Base-by-base conservation (phyloP, 805 yeast genomes). In the Cyberlindnera mycetangii region DNA sequence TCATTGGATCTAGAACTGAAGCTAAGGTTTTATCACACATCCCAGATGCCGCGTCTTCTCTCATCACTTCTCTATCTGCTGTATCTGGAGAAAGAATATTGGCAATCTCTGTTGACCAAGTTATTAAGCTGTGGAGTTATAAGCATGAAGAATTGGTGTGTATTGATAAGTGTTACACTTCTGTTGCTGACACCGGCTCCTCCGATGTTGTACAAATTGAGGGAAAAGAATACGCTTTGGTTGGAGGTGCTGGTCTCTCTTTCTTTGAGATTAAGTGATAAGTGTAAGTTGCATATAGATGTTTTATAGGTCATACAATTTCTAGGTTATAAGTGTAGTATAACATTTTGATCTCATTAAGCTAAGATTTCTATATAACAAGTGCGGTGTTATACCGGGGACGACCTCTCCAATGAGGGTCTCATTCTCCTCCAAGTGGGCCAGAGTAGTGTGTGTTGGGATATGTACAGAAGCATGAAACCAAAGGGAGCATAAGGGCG, bases 171-270 rank as follows among this genome's bases (percentile, higher is more conserved):
- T 61, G 61, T 36, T 86, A 84, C 61, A 87, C 96, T 2, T 83
- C 96, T 0, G 79, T 89, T 28, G 95, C 97, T 0, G 99, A 92
- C 57, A 88, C 97, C 0, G 97, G 96, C 0, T 81, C 89, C 37
- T 64, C 81, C 22, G 87, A 72, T 40, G 52, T 72, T 2, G 54
- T 68, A 1, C 37, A 44, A 0, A 50, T 61, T 1, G 67, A 64
- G 1, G 55, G 54, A 0, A 43, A 49, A 3, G 55, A 61, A 2
- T 42, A 73, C 22, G 68, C 72, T 1, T 59, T 83, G 2, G 65
- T 87, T 28, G 96, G 92, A 10, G 97, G 97, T 12, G 85, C 90
- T 2, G 97, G 97, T 2, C 53, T 86, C n/a, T 79, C 88, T 33
- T 50, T 70, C 16, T 81, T 78, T 77, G 51, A 61, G 22, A 39